Evolutionary conservation across 208 protist species (phyloP), one percentile per base, ranked within the genome.

Genomic region (Trypanosoma congolense): DNA sequence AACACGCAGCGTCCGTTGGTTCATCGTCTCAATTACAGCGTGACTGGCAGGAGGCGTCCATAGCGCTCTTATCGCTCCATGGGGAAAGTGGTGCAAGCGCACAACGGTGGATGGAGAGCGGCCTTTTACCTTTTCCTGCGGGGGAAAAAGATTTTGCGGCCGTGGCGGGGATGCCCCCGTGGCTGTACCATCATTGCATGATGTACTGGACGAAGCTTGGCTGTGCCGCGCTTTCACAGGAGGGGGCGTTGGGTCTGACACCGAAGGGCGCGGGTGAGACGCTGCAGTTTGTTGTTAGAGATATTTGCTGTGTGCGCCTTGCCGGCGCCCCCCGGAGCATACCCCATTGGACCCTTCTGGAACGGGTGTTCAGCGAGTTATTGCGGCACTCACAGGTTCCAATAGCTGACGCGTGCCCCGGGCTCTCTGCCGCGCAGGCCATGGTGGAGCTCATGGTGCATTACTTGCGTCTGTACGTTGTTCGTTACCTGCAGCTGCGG

Each of bases 41-140:
- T 21, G 81, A 88, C 60, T 88, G 81, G 81, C 55, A 73, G 12
- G 74, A 83, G 35, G 71, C 72, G n/a, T 62, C 70, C 14, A 53
- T 76, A 51, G 61, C 59, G 2, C 46, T 75, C 4, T 40, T 75
- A 2, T 45, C 61, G 14, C 51, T 28, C 1, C 28, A 33, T 21
- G 14, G 8, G 28, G 3, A 8, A n/a, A 33, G 35, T 0, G 36
- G 22, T 16, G 49, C n/a, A 3, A 36, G n/a, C 12, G 2, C 41
- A 21, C 33, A 38, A 12, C 18, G 36, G 28, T 58, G 52, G 60
- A 5, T 42, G 4, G 31, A 31, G 26, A 56, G 35, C 50, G 60
- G 56, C 2, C 47, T 77, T 38, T 55, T 76, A 16, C 52, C 49
- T n/a, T 22, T 58, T 3, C 60, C 60, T 24, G 38, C 36, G 10